Evolutionary conservation across 805 yeast genomes (phyloP).

Genomic region (Pichia sporocuriosa): DNA sequence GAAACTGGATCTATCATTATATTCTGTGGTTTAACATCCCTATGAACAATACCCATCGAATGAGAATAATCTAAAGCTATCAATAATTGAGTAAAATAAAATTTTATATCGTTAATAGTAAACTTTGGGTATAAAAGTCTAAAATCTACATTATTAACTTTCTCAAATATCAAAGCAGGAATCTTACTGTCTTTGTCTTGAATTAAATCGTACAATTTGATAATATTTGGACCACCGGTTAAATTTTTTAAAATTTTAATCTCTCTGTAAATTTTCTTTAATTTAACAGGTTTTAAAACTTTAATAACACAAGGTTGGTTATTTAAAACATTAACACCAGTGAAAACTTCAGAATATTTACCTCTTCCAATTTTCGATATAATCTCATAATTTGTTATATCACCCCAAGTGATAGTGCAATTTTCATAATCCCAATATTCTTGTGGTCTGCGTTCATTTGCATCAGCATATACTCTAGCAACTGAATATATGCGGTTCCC

Average conservation of each 20-base stretch:
- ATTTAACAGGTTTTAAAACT: constrained; percentile 87
- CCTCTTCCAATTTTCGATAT: constrained; percentile 84
- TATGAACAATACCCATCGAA: constrained; percentile 90
- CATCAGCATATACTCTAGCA: constrained; percentile 76
- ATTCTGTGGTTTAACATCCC: constrained; percentile 92
- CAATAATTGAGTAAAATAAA: constrained; percentile 75
- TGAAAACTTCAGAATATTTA: constrained; percentile 88
- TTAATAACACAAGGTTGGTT: constrained; percentile 74
- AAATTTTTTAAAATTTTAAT: constrained; percentile 80
- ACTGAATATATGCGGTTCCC: constrained; percentile 26
- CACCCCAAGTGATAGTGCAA: constrained; percentile 74
- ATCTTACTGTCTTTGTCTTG: constrained; percentile 80
- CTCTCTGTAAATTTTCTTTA: constrained; percentile 89
- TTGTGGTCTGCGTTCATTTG: constrained; percentile 65
- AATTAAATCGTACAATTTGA: constrained; percentile 73
- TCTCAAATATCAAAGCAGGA: constrained; percentile 84
- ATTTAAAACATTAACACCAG: constrained; percentile 63
- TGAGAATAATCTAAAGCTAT: constrained; percentile 83
- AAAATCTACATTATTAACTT: constrained; percentile 78
- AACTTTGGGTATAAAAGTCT: constrained; percentile 80
- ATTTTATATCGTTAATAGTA: constrained; percentile 66
- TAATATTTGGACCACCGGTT: constrained; percentile 76
- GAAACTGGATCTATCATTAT: constrained; percentile 81
- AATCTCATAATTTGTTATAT: constrained; percentile 79
- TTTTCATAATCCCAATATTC: constrained; percentile 79